phyloP scores from a whole-genome alignment of 2,329 filamentous ascomycete genomes.

The Knufia fluminis region DNA sequence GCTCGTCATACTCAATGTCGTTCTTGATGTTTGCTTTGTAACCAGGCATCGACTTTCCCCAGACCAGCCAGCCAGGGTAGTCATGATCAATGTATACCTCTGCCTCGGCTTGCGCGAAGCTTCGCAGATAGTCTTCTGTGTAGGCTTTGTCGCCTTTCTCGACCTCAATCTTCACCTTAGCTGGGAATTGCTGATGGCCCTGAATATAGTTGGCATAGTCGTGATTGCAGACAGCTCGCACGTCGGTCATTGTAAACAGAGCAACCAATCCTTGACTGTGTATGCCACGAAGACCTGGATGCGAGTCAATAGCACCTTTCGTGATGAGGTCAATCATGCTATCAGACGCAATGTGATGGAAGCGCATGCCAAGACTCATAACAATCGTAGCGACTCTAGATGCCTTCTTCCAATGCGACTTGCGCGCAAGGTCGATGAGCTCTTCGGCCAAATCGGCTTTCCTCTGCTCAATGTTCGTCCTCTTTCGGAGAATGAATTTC shows the following conservation, averaged over 20 bases:
- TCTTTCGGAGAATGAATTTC: constrained; percentile 64
- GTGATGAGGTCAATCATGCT: constrained; percentile 77
- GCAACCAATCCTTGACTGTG: constrained; percentile 73
- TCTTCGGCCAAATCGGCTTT: constrained; percentile 75
- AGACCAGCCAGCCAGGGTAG: constrained; percentile 92
- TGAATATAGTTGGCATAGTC: constrained; percentile 78
- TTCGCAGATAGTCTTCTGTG: constrained; percentile 67
- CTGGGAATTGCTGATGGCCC: constrained; percentile 67
- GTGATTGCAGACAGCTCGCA: constrained; percentile 76
- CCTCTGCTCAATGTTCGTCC: constrained; percentile 68
- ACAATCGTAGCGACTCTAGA: constrained; percentile 83
- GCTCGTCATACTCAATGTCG: constrained; percentile 67
- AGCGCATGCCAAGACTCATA: constrained; percentile 81
- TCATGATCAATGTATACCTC: constrained; percentile 89
- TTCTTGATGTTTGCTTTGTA: constrained; percentile 60
- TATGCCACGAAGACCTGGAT: constrained; percentile 72
- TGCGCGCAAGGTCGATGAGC: constrained; percentile 64
- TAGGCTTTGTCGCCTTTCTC: constrained; percentile 65
- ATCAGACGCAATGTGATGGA: constrained; percentile 73
- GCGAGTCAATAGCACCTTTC: constrained; percentile 75
- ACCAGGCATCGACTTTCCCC: constrained; percentile 78
- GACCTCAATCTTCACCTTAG: constrained; percentile 66
- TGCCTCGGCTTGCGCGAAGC: constrained; percentile 67
- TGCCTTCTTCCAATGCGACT: constrained; percentile 93
- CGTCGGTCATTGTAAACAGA: constrained; percentile 76